Conservation (phyloP, 805 yeast genomes). For the Cyberlindnera maclurae region DNA sequence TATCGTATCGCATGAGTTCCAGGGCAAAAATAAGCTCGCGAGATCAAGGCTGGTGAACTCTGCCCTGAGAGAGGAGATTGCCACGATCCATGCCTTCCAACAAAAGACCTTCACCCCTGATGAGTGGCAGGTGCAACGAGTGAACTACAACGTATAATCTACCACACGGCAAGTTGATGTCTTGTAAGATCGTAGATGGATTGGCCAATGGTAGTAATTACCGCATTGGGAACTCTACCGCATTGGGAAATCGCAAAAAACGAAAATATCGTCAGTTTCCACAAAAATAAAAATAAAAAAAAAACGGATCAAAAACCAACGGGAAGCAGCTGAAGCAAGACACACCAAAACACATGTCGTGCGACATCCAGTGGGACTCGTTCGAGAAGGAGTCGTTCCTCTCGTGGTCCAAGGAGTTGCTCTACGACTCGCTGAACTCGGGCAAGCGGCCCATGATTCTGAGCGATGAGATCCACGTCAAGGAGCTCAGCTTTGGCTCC, state of each 20-base stretch:
- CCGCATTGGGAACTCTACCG: no score
- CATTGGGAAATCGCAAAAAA: no score
- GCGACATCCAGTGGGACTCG: slow-evolving; percentile 71
- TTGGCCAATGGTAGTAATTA: no score
- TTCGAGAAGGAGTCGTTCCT: slow-evolving; percentile 59
- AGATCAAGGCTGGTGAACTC: slow-evolving; percentile 83
- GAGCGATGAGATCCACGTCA: slow-evolving; percentile 60
- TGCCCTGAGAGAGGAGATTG: slow-evolving; percentile 77
- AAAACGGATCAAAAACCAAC: background rate
- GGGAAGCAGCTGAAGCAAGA: no score
- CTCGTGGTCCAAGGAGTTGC: slow-evolving; percentile 53
- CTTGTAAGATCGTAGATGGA: background rate
- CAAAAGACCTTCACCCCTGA: slow-evolving; percentile 82
- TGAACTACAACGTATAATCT: slow-evolving; percentile 16
- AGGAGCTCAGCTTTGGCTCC: slow-evolving; percentile 66
- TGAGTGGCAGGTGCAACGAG: slow-evolving; percentile 57
- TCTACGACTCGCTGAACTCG: slow-evolving; percentile 67
- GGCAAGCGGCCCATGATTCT: slow-evolving; percentile 66
- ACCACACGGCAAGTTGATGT: background rate
- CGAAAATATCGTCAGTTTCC: background rate
- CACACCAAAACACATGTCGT: slow-evolving; percentile 46
- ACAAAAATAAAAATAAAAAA: background rate
- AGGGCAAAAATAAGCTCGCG: slow-evolving; percentile 75
- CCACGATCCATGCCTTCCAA: slow-evolving; percentile 88
- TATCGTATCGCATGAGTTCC: slow-evolving; percentile 67